Conservation (phyloP, 331 rosid species). For the Cydonia oblonga region DNA sequence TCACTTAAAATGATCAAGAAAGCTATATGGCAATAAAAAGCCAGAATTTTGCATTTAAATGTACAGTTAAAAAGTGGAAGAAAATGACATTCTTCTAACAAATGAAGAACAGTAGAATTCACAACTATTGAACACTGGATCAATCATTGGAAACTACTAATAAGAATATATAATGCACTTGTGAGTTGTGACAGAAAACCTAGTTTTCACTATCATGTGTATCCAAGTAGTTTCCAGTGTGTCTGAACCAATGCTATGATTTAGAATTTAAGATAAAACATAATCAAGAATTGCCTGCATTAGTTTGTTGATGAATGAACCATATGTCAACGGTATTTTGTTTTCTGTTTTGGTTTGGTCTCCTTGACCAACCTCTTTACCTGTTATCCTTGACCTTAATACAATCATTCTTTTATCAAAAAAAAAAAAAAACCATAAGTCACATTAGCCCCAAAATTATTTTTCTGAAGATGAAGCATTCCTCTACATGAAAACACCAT, state of each 20-base stretch:
- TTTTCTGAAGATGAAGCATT: neutral
- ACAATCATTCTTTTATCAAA: neutral
- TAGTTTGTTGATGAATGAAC: neutral
- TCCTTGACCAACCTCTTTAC: neutral
- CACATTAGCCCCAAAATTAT: too few species aligned
- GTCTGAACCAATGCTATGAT: neutral
- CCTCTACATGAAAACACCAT: neutral
- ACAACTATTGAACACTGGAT: neutral
- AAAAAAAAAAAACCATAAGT: too few species aligned
- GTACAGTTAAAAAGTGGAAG: neutral
- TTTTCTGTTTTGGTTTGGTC: neutral
- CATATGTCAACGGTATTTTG: neutral
- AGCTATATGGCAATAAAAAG: neutral
- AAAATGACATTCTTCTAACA: too few species aligned
- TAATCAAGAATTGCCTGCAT: neutral
- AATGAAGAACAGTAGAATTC: too few species aligned
- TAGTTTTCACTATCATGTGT: neutral
- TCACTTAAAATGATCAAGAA: neutral
- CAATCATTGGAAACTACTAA: neutral
- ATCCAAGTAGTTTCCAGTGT: neutral
- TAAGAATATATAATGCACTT: neutral
- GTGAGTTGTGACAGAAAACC: neutral
- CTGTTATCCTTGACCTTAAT: neutral
- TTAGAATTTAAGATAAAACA: neutral
- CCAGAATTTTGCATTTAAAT: neutral